A percentile compares a stretch with the other conserved stretches of the same genome.
These are phyloP conservation scores for Fusarium brevicatenulatum DNA, from an alignment of 2,329 filamentous ascomycete genomes.

Conservation along the genomic window DNA sequence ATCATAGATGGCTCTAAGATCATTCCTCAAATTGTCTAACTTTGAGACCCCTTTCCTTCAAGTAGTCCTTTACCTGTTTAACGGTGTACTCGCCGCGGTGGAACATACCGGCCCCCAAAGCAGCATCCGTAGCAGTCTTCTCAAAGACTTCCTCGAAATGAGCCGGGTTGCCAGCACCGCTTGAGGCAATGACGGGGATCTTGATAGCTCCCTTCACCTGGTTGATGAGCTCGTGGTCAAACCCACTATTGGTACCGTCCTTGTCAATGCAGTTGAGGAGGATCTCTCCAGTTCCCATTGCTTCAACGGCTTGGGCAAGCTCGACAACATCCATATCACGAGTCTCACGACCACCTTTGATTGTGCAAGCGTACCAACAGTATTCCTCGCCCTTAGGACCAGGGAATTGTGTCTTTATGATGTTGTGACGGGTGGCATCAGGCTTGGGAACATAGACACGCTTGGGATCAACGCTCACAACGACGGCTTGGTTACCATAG, in stretches of 20 bases:
- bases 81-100: constrained; percentile 96
- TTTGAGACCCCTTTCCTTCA: constrained; percentile 75
- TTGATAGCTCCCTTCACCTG: constrained; percentile 88
- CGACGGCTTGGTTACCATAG: constrained; percentile 96
- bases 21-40: constrained; percentile 81
- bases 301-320: constrained; percentile 88
- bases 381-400: constrained; percentile 81
- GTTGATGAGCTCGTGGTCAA: constrained; percentile 89
- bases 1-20: constrained; percentile 15
- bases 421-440: constrained; percentile 77
- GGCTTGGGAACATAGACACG: constrained; percentile 83
- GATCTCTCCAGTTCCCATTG: constrained; percentile 95
- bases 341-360: constrained; percentile 95
- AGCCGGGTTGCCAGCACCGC: constrained; percentile 85
- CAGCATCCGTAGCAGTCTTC: constrained; percentile 87
- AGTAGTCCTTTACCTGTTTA: constrained; percentile 87
- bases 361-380: constrained; percentile 98
- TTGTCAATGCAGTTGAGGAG: constrained; percentile 97
- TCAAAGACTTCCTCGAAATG: constrained; percentile 94
- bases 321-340: constrained; percentile 92
- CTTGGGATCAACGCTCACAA: constrained; percentile 94
- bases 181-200: constrained; percentile 95
- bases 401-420: constrained; percentile 73
- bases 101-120: constrained; percentile 96
- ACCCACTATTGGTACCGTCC: constrained; percentile 93